Percentiles rank a stretch among this genome's conserved stretches.
Evolutionary conservation across 371 early-diverging fungal genomes (phyloP).

Genomic region (Syncephalastrum racemosum): DNA sequence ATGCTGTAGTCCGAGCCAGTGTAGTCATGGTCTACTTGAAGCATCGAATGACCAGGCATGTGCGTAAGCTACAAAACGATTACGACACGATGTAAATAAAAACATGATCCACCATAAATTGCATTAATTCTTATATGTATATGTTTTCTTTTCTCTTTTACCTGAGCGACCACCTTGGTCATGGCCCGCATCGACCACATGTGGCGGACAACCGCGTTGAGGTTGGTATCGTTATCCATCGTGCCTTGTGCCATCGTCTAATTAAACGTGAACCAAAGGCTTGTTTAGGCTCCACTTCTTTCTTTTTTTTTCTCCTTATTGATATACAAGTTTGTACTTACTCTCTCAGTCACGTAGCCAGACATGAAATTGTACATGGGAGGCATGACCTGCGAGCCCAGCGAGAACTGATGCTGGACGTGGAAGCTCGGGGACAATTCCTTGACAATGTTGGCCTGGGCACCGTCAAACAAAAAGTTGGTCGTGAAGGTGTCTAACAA

Average conservation of each 20-base stretch:
- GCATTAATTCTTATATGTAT: neutral
- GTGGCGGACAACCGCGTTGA: slow-evolving; percentile 50
- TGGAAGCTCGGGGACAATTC: slow-evolving; percentile 92
- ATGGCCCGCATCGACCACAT: slow-evolving; percentile 44
- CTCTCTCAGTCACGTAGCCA: slow-evolving; percentile 65
- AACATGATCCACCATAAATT: neutral
- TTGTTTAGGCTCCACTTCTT: neutral
- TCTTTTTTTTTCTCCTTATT: neutral
- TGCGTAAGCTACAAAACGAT: slow-evolving; percentile 50
- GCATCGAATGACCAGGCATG: slow-evolving; percentile 83
- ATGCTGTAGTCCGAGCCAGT: slow-evolving; percentile 83
- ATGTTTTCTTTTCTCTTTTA: slow-evolving; percentile 18
- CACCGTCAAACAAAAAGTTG: slow-evolving; percentile 92
- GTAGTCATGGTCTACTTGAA: slow-evolving; percentile 91
- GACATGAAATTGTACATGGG: slow-evolving; percentile 89
- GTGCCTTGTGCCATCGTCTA: slow-evolving; percentile 82
- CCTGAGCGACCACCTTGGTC: slow-evolving; percentile 83
- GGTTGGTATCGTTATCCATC: slow-evolving; percentile 82
- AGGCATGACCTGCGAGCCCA: slow-evolving; percentile 83
- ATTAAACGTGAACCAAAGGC: neutral
- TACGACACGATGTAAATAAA: no score
- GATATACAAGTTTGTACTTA: slow-evolving; percentile 15
- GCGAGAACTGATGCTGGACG: slow-evolving; percentile 88
- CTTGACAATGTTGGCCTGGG: slow-evolving; percentile 90
- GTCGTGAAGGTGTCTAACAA: slow-evolving; percentile 72